Evolutionary conservation across 106 monocot species (phyloP), one percentile per base, ranked within the genome.

Genomic region (Ottelia alismoides): DNA sequence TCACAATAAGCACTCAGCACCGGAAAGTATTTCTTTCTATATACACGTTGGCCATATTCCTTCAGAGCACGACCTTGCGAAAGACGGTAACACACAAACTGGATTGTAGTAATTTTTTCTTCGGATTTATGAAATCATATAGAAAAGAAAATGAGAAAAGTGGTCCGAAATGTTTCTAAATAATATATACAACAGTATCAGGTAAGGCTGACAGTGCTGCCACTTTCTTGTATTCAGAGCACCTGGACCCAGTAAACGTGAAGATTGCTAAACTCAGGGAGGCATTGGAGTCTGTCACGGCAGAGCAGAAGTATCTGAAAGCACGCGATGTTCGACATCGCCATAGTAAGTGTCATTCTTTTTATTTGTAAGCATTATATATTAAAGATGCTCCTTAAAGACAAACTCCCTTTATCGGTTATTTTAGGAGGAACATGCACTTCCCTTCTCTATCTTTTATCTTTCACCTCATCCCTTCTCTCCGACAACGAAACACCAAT

Each of bases 201-300:
- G 6, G 6, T 6, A 43, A 43, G 16, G 40, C 16, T 43, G 40
- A 43, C 22, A 32, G 20, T 56, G 4, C 19, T 30, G 27, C 3
- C 6, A 5, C 20, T 11, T n/a, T 52, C 49, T 64, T 20, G 52
- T 18, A 52, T 79, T 70, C 76, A 98, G 98, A 98, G 55, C 90
- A 98, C 56, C 59, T 98, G 76, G 74, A 98, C 63, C 98, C 98
- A 31, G 65, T 98, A 45, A 89, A 98, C 71, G 90, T 99, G 28
- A 99, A 80, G 67, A 99, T 99, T 64, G 90, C 98, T 1, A 59
- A 99, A 66, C 90, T 99, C 57, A 85, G 82, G 53, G 98, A 99
- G 71, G 82, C 89, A 67, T 52, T 99, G 51, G 98, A 90, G 60
- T 85, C 85, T 75, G 98, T 99, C 2, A 82, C 85, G 25, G 56